phyloP scores from a whole-genome alignment of 2,329 filamentous ascomycete species.

The Remersonia thermophila region DNA sequence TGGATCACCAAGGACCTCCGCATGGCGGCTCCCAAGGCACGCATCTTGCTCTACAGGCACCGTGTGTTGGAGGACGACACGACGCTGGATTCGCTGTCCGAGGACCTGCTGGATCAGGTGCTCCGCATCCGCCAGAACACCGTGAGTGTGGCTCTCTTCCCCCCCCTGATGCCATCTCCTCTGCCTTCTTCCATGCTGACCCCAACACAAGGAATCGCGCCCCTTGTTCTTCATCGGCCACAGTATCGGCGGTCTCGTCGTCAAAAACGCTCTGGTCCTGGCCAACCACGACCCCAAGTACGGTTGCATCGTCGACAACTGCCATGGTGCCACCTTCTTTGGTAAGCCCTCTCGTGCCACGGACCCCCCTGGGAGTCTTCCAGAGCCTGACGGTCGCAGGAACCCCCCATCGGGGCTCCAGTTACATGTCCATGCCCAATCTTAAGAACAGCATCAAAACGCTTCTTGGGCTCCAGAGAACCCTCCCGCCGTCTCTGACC shows the following conservation, averaged over 20 bases:
- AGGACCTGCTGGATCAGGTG: conserved; percentile 35
- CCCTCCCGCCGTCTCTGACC: conserved; percentile 38
- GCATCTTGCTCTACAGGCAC: conserved; percentile 41
- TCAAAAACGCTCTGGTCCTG: conserved; percentile 42
- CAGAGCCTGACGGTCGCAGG: conserved; percentile 21
- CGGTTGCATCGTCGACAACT: conserved; percentile 38
- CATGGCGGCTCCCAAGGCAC: conserved; percentile 32
- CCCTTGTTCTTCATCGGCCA: conserved; percentile 50
- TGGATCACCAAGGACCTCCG: conserved; percentile 44
- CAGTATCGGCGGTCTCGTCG: conserved; percentile 47
- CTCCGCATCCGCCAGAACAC: conserved; percentile 19
- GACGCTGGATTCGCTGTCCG: conserved; percentile 33
- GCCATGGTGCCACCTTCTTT: conserved; percentile 49
- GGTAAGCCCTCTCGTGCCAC: conserved; percentile 25
- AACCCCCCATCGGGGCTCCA: conserved; percentile 51
- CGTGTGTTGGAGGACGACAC: conserved; percentile 29
- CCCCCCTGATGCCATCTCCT: neutral
- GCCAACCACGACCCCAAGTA: conserved; percentile 28
- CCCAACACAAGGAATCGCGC: conserved; percentile 23
- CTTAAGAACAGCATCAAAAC: conserved; percentile 42
- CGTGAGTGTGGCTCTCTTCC: conserved; percentile 3
- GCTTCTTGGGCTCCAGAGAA: conserved; percentile 37
- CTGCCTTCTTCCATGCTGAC: conserved; percentile 3
- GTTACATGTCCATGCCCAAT: conserved; percentile 46
- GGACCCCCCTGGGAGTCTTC: too few relatives aligned